Evolutionary conservation across 2,329 filamentous ascomycete species (phyloP).

Genomic region (Penicillium sp.): DNA sequence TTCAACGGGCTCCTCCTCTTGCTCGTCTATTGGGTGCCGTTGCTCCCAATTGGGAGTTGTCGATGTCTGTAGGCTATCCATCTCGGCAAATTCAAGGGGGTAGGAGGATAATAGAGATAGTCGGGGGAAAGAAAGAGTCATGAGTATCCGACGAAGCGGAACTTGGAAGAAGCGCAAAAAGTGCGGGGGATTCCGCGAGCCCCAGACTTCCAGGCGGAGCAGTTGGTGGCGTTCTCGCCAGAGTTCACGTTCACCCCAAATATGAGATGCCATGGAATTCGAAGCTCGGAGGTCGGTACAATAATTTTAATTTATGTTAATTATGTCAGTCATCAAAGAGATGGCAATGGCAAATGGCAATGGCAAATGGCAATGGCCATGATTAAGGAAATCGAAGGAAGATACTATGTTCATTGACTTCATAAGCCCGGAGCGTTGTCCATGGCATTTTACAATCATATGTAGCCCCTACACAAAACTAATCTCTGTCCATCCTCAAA

Average conservation of each 20-base stretch:
- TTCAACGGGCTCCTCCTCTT: constrained; percentile 12
- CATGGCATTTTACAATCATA: neutral
- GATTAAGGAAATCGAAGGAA: neutral
- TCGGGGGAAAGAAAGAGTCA: neutral
- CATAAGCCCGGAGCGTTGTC: neutral
- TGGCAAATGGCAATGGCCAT: no score
- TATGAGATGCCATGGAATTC: neutral
- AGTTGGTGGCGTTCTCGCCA: constrained; percentile 3
- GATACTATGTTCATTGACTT: neutral
- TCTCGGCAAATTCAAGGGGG: neutral
- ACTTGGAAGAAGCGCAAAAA: constrained; percentile 2
- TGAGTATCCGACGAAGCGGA: neutral
- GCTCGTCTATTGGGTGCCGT: neutral
- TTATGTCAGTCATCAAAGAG: no score
- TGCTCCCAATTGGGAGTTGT: constrained; percentile 12
- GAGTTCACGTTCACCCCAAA: neutral
- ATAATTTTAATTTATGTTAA: no score
- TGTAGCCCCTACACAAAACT: neutral
- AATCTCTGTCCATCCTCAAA: neutral
- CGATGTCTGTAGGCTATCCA: constrained; percentile 7
- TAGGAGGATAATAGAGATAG: neutral
- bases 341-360: no score
- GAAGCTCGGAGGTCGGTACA: neutral
- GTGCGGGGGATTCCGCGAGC: constrained; percentile 22
- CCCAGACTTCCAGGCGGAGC: neutral